Base-by-base conservation (phyloP, 2,329 filamentous ascomycete species). In the Colletotrichum somersetense region DNA sequence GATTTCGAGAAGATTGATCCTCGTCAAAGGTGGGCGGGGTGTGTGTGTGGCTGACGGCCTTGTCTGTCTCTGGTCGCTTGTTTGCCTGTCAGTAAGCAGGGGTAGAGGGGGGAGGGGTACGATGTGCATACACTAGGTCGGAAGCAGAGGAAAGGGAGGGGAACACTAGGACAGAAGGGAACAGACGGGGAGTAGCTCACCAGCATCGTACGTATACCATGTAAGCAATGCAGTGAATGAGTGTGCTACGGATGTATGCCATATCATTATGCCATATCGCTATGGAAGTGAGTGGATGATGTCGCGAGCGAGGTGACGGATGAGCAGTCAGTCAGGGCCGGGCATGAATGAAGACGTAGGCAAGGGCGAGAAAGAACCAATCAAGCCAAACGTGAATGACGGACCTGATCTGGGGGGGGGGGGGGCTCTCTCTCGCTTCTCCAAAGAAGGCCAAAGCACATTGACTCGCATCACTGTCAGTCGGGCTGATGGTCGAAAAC, bases 361-460 rank as follows among this genome's bases (percentile, higher is more conserved):
- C 16, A 23, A n/a, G 35, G 35, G 20, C 14, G 16, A 35, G 30
- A 30, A 30, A 30, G 30, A 30, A 30, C 26, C 20, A 48, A 48
- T 48, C 46, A 23, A 5, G 11, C 23, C 23, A 33, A 23, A 11
- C 18, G 30, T 35, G 20, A 44, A 48, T 62, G 58, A 33, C 26
- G 8, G 52, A 62, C 30, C 30, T 30, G 30, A 30, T 30, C 30
- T 30, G n/a, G n/a, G n/a, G n/a, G n/a, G n/a, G n/a, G n/a, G n/a
- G n/a, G n/a, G n/a, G n/a, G n/a, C n/a, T 30, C 30, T 4, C 30
- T 30, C 30, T 63, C 46, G 10, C 20, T 55, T 40, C 50, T 38
- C 57, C 50, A 44, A n/a, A 64, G 26, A 64, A 16, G 62, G 48
- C 62, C 62, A 64, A 64, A 55, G 62, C 62, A 64, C 62, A 64